Conservation (phyloP, 371 early-diverging fungal species). For the Neoconidiobolus thromboides region DNA sequence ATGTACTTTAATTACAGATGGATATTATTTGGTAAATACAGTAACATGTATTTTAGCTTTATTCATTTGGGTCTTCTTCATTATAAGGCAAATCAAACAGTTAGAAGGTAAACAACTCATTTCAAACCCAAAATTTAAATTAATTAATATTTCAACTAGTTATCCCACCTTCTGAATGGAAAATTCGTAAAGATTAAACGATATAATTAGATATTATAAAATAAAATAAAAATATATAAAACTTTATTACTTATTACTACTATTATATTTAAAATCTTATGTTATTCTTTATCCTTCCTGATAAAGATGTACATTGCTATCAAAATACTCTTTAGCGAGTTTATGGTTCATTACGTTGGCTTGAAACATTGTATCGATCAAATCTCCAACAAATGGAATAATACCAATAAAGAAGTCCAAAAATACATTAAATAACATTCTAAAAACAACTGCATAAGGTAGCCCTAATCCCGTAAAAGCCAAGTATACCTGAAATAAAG, state of each 20-base stretch:
- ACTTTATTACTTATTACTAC: too few species aligned
- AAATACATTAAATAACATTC: background rate
- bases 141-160: background rate
- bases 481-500: background rate
- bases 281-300: background rate
- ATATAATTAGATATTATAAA: too few species aligned
- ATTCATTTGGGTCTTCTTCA: constrained; percentile 29
- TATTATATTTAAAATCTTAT: too few species aligned
- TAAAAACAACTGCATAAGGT: background rate
- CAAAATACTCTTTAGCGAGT: background rate
- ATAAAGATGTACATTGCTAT: background rate
- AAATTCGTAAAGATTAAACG: background rate
- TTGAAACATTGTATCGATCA: background rate
- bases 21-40: constrained; percentile 65
- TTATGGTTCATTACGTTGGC: background rate
- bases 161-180: constrained; percentile 3
- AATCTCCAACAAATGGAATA: background rate
- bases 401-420: background rate
- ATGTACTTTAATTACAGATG: constrained; percentile 50
- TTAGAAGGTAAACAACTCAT: constrained; percentile 26
- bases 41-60: constrained; percentile 44
- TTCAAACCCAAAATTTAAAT: background rate
- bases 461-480: background rate
- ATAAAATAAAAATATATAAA: too few species aligned
- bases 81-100: constrained; percentile 40